Base-by-base conservation (phyloP, 805 yeast species). In the Candida taoyuanica region DNA sequence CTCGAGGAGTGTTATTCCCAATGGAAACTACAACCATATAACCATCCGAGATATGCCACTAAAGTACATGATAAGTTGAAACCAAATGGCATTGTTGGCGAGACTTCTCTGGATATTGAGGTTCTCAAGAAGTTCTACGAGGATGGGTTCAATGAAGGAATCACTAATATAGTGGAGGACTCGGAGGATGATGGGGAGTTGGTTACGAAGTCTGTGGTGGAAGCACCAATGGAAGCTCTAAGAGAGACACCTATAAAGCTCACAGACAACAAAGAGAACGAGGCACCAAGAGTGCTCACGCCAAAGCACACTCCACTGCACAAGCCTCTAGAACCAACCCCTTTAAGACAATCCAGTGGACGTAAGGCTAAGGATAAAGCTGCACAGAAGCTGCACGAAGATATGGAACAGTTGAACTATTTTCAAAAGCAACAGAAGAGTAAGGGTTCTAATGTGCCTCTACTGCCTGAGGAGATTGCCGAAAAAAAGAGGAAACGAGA, bases 1-100 rank as follows among this genome's bases (percentile, higher is more conserved):
- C 60, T 91, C 12, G 98, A 91, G 53, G 89, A 85, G 38, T 73
- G 87, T 29, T 91, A 71, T 45, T 65, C 73, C 0, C 59, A 69
- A 32, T 84, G 93, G 89, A 63, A 61, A 35, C 47, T 68, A 5
- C 69, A 72, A 47, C 75, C 78, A 27, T 69, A 59, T 4, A 49
- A 62, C 1, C 52, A 58, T 13, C 67, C 74, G 3, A 65, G 74
- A 23, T 85, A 75, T 58, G 55, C 68, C 8, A 51, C 63, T 3
- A 21, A 28, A 18, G 11, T 28, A 17, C 30, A 28, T 15, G 30
- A 14, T 14, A 14, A 28, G 6, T 15, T n/a, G 17, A 14, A 17
- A 19, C 60, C 73, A 31, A 66, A 70, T 12, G 65, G 69, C n/a
- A 53, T 74, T 3, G 62, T 81, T 17, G 86, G 85, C 2, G 65